A percentile compares a stretch with the other conserved stretches of the same genome.
These are phyloP conservation scores for Maudiozyma serrabonitensis DNA, from an alignment of 805 yeast species.

Conservation along the genomic window DNA sequence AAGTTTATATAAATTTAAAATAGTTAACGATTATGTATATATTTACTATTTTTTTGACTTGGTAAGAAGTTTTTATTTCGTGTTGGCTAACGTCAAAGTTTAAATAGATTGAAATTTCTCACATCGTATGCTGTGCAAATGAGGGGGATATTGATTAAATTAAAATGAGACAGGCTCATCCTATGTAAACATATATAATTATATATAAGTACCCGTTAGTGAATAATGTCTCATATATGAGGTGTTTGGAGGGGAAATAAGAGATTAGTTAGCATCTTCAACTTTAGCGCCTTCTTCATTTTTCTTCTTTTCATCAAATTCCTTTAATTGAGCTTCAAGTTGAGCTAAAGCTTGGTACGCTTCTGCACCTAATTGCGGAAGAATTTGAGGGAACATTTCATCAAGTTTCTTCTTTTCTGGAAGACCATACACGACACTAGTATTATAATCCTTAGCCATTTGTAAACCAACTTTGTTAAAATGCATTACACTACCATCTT, in stretches of 20 bases:
- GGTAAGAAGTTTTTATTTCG: too few species aligned
- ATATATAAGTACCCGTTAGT: too few species aligned
- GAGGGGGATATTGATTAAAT: not conserved
- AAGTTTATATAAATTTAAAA: not conserved
- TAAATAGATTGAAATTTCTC: too few species aligned
- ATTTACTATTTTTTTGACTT: not conserved
- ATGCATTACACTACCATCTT: constrained; percentile 92
- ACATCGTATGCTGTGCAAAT: too few species aligned
- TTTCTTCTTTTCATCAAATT: constrained; percentile 18
- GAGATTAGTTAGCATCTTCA: not conserved
- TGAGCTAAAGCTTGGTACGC: constrained; percentile 80
- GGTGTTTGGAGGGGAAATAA: too few species aligned
- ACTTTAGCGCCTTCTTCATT: not conserved
- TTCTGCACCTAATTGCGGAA: constrained; percentile 95
- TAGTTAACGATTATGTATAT: not conserved
- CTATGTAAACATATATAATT: too few species aligned
- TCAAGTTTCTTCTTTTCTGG: constrained; percentile 88
- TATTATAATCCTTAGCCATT: constrained; percentile 82
- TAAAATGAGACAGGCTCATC: not conserved
- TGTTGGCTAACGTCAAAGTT: too few species aligned
- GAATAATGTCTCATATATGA: too few species aligned
- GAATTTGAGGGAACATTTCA: constrained; percentile 86
- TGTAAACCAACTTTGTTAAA: constrained; percentile 95
- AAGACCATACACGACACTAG: constrained; percentile 90
- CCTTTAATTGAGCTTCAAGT: constrained; percentile 73